A percentile compares a stretch with the other conserved stretches of the same genome.
These are phyloP conservation scores for Sporodiniella umbellata DNA, from an alignment of 371 early-diverging fungal genomes.

Conservation along the genomic window DNA sequence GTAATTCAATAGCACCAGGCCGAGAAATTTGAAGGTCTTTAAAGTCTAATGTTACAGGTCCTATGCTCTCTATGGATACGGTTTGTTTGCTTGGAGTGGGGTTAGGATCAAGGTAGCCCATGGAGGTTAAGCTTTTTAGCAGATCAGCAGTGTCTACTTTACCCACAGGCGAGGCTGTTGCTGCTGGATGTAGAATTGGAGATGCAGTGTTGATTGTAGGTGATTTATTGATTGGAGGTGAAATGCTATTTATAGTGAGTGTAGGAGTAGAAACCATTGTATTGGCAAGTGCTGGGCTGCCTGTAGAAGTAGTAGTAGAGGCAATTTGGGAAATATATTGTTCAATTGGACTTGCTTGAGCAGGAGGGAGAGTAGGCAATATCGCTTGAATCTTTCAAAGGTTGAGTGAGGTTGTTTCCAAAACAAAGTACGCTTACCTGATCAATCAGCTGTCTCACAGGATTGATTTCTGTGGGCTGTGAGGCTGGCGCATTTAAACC, in stretches of 20 bases:
- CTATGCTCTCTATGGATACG: too few species aligned
- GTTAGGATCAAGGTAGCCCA: conserved; percentile 29
- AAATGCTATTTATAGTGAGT: not conserved
- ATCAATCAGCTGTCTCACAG: conserved; percentile 25
- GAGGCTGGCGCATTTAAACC: not conserved
- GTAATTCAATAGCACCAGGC: conserved; percentile 56
- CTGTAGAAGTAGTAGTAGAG: too few species aligned
- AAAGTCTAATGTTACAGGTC: too few species aligned
- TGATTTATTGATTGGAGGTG: conserved; percentile 2
- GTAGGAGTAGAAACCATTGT: too few species aligned
- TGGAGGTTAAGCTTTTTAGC: conserved; percentile 35
- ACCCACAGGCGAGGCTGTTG: too few species aligned
- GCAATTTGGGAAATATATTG: conserved; percentile 35
- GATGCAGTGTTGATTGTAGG: conserved; percentile 3
- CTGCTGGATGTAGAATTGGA: not conserved
- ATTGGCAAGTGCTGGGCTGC: too few species aligned
- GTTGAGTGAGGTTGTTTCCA: not conserved
- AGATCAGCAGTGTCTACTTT: conserved; percentile 32
- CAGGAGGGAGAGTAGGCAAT: conserved; percentile 36
- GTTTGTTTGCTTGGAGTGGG: too few species aligned
- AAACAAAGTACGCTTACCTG: conserved; percentile 24
- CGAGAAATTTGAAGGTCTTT: conserved; percentile 50
- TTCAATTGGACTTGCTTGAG: conserved; percentile 36
- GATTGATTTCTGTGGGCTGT: conserved; percentile 6
- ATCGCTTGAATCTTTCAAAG: conserved; percentile 35